Base-by-base conservation (phyloP, 2,329 filamentous ascomycete species). In the Cryphonectria japonica region DNA sequence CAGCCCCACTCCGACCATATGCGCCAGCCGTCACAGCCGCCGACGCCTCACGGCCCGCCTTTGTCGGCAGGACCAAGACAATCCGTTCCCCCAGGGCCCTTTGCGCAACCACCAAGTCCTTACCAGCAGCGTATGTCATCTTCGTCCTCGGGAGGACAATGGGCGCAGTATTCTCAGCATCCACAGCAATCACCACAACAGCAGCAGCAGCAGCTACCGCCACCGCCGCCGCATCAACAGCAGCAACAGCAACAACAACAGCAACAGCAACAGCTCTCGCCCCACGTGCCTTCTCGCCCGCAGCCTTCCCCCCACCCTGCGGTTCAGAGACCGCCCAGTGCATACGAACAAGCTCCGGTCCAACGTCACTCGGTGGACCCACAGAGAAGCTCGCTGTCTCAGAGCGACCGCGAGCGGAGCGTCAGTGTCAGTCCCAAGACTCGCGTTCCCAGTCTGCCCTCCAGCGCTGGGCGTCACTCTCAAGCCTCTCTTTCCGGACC, bases 361-460 rank as follows among this genome's bases (percentile, higher is more conserved):
- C 78, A 76, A 8, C 63, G 71, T 16, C 67, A 71, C 41, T 37
- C 62, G 16, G 76, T 78, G 54, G 83, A 85, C 73, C 78, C 81
- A 60, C 83, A 84, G 73, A 83, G 83, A 79, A 80, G 87, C 77
- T 84, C 85, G 60, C 83, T 85, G 71, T 86, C 86, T 60, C 85
- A 85, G 65, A 85, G 85, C 74, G 91, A 93, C 69, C 87, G 91
- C 76, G 92, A 93, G 73, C 84, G 87, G 66, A 93, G 91, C 78
- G 80, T 92, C 68, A 95, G 92, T 77, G 89, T 95, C 66, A 95
- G 92, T 78, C 93, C 93, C 41, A 94, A 93, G 81, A 94, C 92
- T 50, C 85, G 87, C 73, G 82, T 91, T 22, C 82, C 85, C 54
- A 88, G 85, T 75, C 77, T 88, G 52, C 83, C 82, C 71, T 85